These are phyloP conservation scores for Eucalyptus curtisii DNA, from an alignment of 345 rosid species.

Conservation along the genomic window DNA sequence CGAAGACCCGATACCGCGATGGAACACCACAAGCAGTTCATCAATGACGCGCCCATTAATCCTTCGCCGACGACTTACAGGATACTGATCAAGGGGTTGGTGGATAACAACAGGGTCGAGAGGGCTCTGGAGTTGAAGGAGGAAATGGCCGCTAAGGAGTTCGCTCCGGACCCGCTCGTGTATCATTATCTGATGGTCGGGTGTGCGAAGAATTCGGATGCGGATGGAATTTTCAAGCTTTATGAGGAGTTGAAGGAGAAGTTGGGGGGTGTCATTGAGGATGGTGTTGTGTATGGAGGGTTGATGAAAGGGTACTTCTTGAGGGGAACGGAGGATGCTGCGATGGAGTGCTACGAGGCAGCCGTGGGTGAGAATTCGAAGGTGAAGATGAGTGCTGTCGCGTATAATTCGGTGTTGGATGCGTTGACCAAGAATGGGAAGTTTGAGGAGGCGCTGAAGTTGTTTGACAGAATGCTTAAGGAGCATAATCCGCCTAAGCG, in stretches of 20 bases:
- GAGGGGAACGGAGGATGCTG: constrained; percentile 64
- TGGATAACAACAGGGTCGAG: constrained; percentile 65
- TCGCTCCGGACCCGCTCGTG: constrained; percentile 50
- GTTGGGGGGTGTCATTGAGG: constrained; percentile 49
- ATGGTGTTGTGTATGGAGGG: constrained; percentile 76
- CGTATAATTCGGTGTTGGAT: constrained; percentile 61
- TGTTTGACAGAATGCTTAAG: constrained; percentile 55
- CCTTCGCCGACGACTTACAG: constrained; percentile 71
- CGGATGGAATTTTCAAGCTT: constrained; percentile 48
- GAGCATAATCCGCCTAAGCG: constrained; percentile 61
- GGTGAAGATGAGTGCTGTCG: constrained; percentile 58
- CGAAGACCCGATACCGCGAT: constrained; percentile 67
- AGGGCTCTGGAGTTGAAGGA: constrained; percentile 78
- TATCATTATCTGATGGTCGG: constrained; percentile 75
- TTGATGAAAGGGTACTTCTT: constrained; percentile 75
- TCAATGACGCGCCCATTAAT: constrained; percentile 52
- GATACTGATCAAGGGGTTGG: constrained; percentile 70
- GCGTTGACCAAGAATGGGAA: constrained; percentile 62
- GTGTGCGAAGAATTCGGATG: constrained; percentile 31
- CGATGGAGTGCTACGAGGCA: constrained; percentile 65
- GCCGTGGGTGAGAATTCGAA: constrained; percentile 36
- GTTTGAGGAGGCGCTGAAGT: constrained; percentile 61
- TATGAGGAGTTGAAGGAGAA: constrained; percentile 78
- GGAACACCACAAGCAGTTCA: constrained; percentile 68
- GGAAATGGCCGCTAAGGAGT: constrained; percentile 51